Evolutionary conservation across 331 rosid species (phyloP), one percentile per base, ranked within the genome.

Genomic region (Telfairia occidentalis): DNA sequence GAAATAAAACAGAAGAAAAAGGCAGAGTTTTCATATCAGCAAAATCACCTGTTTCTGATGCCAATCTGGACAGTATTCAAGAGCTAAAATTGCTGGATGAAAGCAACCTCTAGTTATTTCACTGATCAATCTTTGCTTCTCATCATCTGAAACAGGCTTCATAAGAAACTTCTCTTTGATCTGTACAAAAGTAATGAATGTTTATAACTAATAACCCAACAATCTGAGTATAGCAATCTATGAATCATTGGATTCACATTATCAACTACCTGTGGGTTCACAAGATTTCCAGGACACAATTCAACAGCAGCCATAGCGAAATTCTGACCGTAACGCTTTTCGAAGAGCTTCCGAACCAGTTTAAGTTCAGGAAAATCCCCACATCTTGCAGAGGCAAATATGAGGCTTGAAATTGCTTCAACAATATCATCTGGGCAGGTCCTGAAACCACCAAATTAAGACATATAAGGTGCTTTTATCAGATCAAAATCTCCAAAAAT

Each of bases 311-410:
- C n/a, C 78, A 67, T 30, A 59, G 80, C 85, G 75, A 86, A 87
- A 66, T 73, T 79, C 63, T 65, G 83, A 7, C 98, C 97, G 32
- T 88, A 88, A 8, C 90, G 91, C 63, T 90, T 38, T 49, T 79
- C 83, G 9, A 95, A 95, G 24, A 95, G 87, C 81, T 87, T 85
- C 54, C 96, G 83, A 38, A 95, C 83, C 18, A 6, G 57, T 80
- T 58, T 74, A 23, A 95, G 97, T 80, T 95, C 98, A 45, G 92
- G 98, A 30, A 95, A 82, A 52, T 95, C 89, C 19, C 96, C 98
- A 77, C 87, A 88, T 83, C 98, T 85, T 11, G 97, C 96, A 37
- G 98, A 95, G 50, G 98, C 96, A 84, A 61, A 95, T 65, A 91
- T 86, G 55, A 95, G 92, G 78, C 88, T 91, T 28, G 98, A 91